Conservation (phyloP, 2,329 filamentous ascomycete species). For the Rutstroemia sp. region DNA sequence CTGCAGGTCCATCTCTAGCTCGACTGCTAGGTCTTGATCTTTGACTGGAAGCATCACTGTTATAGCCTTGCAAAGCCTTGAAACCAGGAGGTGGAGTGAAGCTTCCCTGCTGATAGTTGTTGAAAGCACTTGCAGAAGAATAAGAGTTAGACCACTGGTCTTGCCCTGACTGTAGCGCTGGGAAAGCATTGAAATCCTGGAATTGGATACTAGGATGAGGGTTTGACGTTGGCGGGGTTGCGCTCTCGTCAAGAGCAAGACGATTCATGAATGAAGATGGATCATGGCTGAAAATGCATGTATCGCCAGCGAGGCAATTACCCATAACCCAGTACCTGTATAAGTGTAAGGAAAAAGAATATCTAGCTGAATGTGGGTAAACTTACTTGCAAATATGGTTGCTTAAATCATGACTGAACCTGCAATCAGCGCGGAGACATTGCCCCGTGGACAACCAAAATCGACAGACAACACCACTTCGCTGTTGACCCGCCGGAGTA, state of each 20-base stretch:
- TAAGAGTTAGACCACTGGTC: slow-evolving; percentile 49
- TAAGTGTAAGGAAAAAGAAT: slow-evolving; percentile 15
- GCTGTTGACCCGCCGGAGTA: slow-evolving; percentile 69
- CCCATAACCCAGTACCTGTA: slow-evolving; percentile 89
- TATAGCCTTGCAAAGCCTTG: slow-evolving; percentile 49
- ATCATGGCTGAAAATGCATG: slow-evolving; percentile 96
- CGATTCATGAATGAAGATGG: slow-evolving; percentile 79
- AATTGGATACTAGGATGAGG: slow-evolving; percentile 66
- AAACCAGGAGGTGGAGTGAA: slow-evolving; percentile 64
- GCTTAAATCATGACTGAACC: slow-evolving; percentile 93
- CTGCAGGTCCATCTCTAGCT: slow-evolving; percentile 53
- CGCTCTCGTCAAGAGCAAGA: slow-evolving; percentile 63
- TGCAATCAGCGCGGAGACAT: slow-evolving; percentile 89
- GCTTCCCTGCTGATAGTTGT: slow-evolving; percentile 43
- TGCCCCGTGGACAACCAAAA: slow-evolving; percentile 95
- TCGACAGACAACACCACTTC: slow-evolving; percentile 88
- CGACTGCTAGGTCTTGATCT: slow-evolving; percentile 81
- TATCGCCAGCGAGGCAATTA: slow-evolving; percentile 87
- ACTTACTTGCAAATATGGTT: slow-evolving; percentile 96
- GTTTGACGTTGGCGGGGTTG: slow-evolving; percentile 55
- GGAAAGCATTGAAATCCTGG: slow-evolving; percentile 80
- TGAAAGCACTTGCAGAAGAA: slow-evolving; percentile 35
- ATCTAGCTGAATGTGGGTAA: not conserved
- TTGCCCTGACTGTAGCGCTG: slow-evolving; percentile 58
- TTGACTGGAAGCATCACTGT: slow-evolving; percentile 57